Evolutionary conservation across 768 basidiomycete species (phyloP).

Genomic region (Pilatotrama ljubarskyi): DNA sequence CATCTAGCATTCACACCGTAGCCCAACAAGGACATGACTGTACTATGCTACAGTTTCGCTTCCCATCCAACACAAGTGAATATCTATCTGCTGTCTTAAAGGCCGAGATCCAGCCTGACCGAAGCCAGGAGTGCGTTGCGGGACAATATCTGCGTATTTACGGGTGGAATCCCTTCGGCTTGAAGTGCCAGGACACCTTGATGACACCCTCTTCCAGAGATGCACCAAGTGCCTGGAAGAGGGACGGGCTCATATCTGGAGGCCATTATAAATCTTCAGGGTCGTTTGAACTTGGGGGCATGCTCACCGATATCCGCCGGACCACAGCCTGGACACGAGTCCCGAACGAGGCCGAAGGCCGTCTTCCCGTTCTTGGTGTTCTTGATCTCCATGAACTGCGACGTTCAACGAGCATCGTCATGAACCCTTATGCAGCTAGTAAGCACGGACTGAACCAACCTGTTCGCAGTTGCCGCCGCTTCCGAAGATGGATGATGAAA

Average conservation of each 20-base stretch:
- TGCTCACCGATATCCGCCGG: conserved; percentile 54
- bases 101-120: background rate
- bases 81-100: background rate
- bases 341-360: conserved; percentile 50
- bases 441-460: conserved; percentile 38
- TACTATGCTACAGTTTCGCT: background rate
- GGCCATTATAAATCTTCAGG: background rate
- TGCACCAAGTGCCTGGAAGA: conserved; percentile 52
- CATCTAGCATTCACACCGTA: conserved; percentile 8
- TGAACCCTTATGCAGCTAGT: background rate
- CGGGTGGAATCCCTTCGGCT: conserved; percentile 35
- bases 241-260: conserved; percentile 62
- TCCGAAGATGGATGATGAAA: conserved; percentile 53
- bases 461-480: conserved; percentile 57
- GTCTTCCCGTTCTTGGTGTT: conserved; percentile 53
- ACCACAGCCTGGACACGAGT: conserved; percentile 58
- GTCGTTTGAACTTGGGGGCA: background rate
- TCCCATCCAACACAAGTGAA: background rate
- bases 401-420: background rate
- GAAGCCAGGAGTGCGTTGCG: background rate
- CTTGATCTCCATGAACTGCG: conserved; percentile 57
- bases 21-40: background rate
- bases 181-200: conserved; percentile 58
- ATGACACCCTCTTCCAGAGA: conserved; percentile 50
- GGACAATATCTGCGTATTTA: background rate